Conservation (phyloP, 2,329 filamentous ascomycete genomes). For the Arachnomyces sp. region DNA sequence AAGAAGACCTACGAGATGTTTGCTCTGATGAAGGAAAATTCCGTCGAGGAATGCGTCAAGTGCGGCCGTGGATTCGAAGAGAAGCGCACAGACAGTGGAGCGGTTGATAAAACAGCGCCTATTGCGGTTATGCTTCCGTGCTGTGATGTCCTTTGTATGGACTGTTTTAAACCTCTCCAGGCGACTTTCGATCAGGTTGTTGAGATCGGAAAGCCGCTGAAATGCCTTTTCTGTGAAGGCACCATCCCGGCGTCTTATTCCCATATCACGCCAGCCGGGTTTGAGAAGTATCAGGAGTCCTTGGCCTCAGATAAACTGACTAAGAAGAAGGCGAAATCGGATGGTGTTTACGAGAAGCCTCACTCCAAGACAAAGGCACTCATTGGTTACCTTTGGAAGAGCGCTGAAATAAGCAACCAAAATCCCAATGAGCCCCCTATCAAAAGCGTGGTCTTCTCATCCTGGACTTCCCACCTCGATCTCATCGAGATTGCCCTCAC, state of each 20-base stretch:
- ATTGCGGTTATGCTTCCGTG: conserved; percentile 73
- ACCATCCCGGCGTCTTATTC: conserved; percentile 58
- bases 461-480: conserved; percentile 93
- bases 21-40: conserved; percentile 72
- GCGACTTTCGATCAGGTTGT: conserved; percentile 40
- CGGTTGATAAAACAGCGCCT: conserved; percentile 42
- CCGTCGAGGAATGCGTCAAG: conserved; percentile 61
- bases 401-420: conserved; percentile 43
- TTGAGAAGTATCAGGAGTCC: conserved; percentile 44
- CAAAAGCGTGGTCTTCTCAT: conserved; percentile 90
- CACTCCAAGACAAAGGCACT: conserved; percentile 87
- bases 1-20: conserved; percentile 80
- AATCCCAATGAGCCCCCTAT: conserved; percentile 61
- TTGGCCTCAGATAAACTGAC: conserved; percentile 47
- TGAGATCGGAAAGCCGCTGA: conserved; percentile 33
- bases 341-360: conserved; percentile 68
- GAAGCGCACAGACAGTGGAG: conserved; percentile 47
- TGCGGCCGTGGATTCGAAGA: conserved; percentile 58
- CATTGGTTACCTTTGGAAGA: conserved; percentile 62
- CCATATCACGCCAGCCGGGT: conserved; percentile 54
- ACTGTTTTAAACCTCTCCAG: conserved; percentile 58
- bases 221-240: conserved; percentile 61
- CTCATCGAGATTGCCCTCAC: conserved; percentile 77
- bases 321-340: conserved; percentile 49
- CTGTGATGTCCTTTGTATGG: conserved; percentile 72